A percentile compares a stretch with the other conserved stretches of the same genome.
These are phyloP conservation scores for Talaromyces sp. DNA, from an alignment of 2,329 filamentous ascomycete genomes.

Conservation along the genomic window DNA sequence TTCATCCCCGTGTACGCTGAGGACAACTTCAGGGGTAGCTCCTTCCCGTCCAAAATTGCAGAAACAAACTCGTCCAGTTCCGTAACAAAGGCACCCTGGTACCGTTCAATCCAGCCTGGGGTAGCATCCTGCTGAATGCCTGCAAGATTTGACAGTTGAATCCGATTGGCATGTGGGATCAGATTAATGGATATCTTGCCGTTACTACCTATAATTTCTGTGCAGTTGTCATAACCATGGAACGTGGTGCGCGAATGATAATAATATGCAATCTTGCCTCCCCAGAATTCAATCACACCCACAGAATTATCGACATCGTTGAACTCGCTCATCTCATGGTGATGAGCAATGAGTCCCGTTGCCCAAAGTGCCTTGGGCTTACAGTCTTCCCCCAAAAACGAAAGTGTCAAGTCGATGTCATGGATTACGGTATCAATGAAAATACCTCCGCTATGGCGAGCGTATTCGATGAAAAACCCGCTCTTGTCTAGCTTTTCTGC, in stretches of 20 bases:
- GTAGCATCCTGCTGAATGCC: conserved; percentile 58
- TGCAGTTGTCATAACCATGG: conserved; percentile 62
- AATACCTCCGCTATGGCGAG: conserved; percentile 61
- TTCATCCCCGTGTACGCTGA: not conserved
- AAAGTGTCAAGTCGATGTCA: conserved; percentile 63
- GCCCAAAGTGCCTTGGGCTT: conserved; percentile 52
- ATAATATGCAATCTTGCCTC: conserved; percentile 60
- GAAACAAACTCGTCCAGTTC: conserved; percentile 62
- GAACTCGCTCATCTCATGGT: conserved; percentile 54
- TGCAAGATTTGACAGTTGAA: conserved; percentile 50
- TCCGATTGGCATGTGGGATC: conserved; percentile 52
- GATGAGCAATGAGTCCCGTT: conserved; percentile 55
- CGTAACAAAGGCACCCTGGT: conserved; percentile 58
- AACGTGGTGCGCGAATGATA: conserved; percentile 64
- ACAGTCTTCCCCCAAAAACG: conserved; percentile 57
- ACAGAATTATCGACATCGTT: conserved; percentile 61
- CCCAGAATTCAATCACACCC: conserved; percentile 62
- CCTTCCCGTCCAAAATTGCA: conserved; percentile 52
- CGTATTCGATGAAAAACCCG: conserved; percentile 66
- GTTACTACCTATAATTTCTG: conserved; percentile 63
- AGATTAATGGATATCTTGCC: conserved; percentile 60
- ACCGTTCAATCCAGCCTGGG: conserved; percentile 58
- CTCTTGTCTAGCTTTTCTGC: conserved; percentile 57
- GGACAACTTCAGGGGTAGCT: conserved; percentile 51
- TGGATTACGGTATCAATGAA: conserved; percentile 69